Base-by-base conservation (phyloP, 2,329 filamentous ascomycete species). In the Fusarium sp. region DNA sequence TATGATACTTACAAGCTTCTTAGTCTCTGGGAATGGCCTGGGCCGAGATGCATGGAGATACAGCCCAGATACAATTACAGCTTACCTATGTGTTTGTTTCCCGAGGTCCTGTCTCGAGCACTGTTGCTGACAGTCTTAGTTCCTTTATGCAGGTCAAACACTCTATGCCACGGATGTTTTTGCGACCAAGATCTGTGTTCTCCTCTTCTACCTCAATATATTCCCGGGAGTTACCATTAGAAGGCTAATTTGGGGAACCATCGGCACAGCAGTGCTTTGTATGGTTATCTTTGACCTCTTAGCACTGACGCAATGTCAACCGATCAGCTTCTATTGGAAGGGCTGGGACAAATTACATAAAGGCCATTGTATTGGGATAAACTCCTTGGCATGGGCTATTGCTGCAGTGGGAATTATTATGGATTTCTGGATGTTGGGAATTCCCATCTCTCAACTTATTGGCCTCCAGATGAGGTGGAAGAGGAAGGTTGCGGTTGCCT, bases 121-220 rank as follows among this genome's bases (percentile, higher is more conserved):
- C 29, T n/a, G 3, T 1, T 5, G 14, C 36, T 61, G 27, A 63
- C 31, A 5, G 2, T 23, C 8, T 15, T 5, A 63, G 42, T 61
- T 40, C 1, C 55, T 67, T 7, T 67, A 67, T n/a, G 47, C 54
- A 1, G 39, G 51, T 1, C 62, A 66, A 7, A 50, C 51, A 2
- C 39, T 67, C 3, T 67, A 67, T 23, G 54, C 59, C 7, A 33
- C 37, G 3, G 63, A 67, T 9, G 40, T 67, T 4, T 63, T 66
- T 4, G 39, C 41, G 4, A 48, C 60, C 17, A 67, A 67, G 4
- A 57, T 67, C 5, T 58, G 58, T 6, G 46, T 67, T 14, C 25
- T 67, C 0, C 64, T 67, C 21, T 67, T 67, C 14, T 67, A 53
- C 23, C 63, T 67, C 5, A 52, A 63, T 1, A 63, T 67, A n/a